phyloP scores from a whole-genome alignment of 202 grass and related monocot genomes.

The Bolboschoenoplectus hybrid region DNA sequence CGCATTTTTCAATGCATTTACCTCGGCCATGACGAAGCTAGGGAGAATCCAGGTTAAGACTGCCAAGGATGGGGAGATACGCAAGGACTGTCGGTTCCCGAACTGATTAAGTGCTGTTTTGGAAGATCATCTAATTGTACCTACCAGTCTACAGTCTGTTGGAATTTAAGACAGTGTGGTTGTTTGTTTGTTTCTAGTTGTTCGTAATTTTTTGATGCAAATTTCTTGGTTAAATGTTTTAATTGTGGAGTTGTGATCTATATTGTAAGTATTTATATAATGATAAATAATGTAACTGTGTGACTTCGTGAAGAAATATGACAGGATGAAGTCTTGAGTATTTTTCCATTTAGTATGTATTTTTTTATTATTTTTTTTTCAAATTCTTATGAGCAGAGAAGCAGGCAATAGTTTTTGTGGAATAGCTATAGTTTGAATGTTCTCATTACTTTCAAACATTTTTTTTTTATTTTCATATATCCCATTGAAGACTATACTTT shows the following conservation, averaged over 20 bases:
- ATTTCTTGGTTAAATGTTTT: background rate
- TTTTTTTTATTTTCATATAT: background rate
- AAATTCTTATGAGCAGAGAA: background rate
- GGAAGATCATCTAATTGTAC: background rate
- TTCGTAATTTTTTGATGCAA: background rate
- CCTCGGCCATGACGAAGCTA: conserved; percentile 49
- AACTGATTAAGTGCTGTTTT: conserved; percentile 31
- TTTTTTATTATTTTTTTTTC: background rate
- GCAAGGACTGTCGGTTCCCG: conserved; percentile 44
- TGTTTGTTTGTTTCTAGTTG: background rate
- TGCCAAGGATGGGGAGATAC: conserved; percentile 58
- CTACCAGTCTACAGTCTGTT: background rate
- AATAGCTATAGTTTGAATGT: background rate
- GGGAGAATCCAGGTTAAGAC: conserved; percentile 66
- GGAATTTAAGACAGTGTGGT: background rate
- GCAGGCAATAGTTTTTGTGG: background rate
- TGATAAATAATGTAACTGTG: background rate
- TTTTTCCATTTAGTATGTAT: background rate
- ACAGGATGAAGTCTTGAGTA: background rate
- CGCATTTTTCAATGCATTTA: conserved; percentile 59
- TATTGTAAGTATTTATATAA: background rate
- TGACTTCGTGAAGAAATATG: background rate
- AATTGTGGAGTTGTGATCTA: background rate
- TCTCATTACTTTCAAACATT: background rate
- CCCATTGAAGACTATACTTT: too few species aligned